Percentiles rank a stretch among this genome's conserved stretches.
Evolutionary conservation across 257 asterid genomes (phyloP).

Genomic region (Cynanchum wilfordii): DNA sequence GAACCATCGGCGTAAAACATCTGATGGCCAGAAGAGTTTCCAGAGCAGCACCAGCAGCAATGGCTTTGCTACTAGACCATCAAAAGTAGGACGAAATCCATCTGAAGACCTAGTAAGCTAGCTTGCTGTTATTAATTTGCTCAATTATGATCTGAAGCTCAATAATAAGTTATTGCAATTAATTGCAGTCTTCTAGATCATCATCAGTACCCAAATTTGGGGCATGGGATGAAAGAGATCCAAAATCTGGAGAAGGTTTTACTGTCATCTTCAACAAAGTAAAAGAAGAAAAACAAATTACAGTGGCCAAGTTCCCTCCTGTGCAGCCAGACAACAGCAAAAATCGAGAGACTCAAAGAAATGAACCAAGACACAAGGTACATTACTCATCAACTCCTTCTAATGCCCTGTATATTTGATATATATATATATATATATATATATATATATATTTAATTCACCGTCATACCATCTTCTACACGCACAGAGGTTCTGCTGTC

Average conservation of each 20-base stretch:
- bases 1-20: constrained; percentile 21
- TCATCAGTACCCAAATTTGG: constrained; percentile 78
- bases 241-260: constrained; percentile 64
- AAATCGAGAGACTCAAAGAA: constrained; percentile 22
- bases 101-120: constrained; percentile 50
- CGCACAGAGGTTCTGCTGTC: constrained; percentile 60
- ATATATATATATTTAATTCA: not conserved
- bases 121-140: not conserved
- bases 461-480: not conserved
- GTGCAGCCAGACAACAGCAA: constrained; percentile 26
- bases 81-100: constrained; percentile 19
- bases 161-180: not conserved
- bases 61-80: constrained; percentile 7
- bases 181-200: constrained; percentile 48
- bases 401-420: not conserved
- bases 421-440: not conserved
- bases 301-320: constrained; percentile 52
- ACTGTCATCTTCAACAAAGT: constrained; percentile 70
- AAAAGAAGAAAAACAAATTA: constrained; percentile 67
- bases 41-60: constrained; percentile 20
- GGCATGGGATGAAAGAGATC: constrained; percentile 68
- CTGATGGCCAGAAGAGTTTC: constrained; percentile 22
- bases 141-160: no score
- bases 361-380: constrained; percentile 17
- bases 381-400: no score